These are phyloP conservation scores for Fusarium staphyleae DNA, from an alignment of 2,329 filamentous ascomycete species.

Conservation along the genomic window DNA sequence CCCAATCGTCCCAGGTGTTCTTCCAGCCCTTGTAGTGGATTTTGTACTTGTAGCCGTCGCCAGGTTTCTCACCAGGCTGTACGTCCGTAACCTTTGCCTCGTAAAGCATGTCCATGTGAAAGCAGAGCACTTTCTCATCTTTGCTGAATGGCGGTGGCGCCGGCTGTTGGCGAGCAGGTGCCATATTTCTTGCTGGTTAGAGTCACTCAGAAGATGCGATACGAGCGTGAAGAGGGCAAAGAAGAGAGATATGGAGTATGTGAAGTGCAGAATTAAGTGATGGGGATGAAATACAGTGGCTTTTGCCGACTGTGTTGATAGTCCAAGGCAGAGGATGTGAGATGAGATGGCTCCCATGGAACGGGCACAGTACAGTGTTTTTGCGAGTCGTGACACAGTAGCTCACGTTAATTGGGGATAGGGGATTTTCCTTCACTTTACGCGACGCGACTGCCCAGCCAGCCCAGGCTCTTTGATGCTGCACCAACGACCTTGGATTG, in stretches of 20 bases:
- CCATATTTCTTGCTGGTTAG: conserved; percentile 44
- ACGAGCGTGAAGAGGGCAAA: conserved; percentile 6
- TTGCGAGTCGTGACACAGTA: conserved; percentile 21
- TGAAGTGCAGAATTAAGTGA: conserved; percentile 1
- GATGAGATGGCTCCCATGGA: conserved; percentile 12
- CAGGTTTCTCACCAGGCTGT: conserved; percentile 71
- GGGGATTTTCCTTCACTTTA: conserved; percentile 9
- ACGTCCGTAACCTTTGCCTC: conserved; percentile 94
- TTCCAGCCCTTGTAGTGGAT: conserved; percentile 99
- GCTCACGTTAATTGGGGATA: conserved; percentile 20
- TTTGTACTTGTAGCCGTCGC: conserved; percentile 79
- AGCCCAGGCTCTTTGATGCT: background rate
- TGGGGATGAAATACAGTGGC: background rate
- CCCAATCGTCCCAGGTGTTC: conserved; percentile 99
- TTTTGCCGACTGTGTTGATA: conserved; percentile 9
- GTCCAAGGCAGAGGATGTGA: conserved; percentile 11
- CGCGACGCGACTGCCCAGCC: conserved; percentile 24
- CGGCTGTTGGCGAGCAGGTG: conserved; percentile 53
- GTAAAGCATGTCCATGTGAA: conserved; percentile 96
- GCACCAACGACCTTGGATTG: too few species aligned
- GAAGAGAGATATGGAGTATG: background rate
- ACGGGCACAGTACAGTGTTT: conserved; percentile 28
- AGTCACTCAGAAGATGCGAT: conserved; percentile 26
- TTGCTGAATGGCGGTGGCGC: conserved; percentile 64
- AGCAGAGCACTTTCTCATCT: conserved; percentile 95